phyloP scores from a whole-genome alignment of 2,329 filamentous ascomycete genomes.

The Fusarium liriodendri region DNA sequence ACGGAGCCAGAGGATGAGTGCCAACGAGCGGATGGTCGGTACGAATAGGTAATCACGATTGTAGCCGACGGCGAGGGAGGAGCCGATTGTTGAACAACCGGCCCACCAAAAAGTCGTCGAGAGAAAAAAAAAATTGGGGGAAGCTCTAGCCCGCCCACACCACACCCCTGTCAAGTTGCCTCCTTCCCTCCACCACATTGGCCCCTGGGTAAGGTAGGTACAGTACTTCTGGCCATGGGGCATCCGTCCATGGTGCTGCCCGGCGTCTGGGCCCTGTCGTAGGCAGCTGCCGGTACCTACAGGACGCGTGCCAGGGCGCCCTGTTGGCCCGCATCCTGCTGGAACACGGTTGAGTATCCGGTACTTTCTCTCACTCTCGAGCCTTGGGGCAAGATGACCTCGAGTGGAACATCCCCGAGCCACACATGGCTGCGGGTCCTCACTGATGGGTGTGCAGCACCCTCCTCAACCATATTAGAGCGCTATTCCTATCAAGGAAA shows the following conservation, averaged over 20 bases:
- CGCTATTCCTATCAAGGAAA: conserved; percentile 47
- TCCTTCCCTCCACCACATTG: conserved; percentile 28
- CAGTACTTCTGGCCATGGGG: conserved; percentile 7
- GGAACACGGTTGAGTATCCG: conserved; percentile 37
- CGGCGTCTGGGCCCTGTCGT: conserved; percentile 1
- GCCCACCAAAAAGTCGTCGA: conserved; percentile 49
- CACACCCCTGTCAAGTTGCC: conserved; percentile 35
- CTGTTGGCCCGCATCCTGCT: conserved; percentile 24
- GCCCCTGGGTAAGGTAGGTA: conserved; percentile 23
- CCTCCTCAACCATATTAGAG: conserved; percentile 58
- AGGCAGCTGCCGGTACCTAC: conserved; percentile 37
- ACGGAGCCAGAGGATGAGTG: conserved; percentile 29
- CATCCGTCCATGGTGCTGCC: neutral
- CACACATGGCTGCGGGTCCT: conserved; percentile 43
- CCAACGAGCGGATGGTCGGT: conserved; percentile 36
- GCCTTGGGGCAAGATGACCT: neutral
- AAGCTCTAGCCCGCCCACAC: conserved; percentile 33
- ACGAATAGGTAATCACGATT: conserved; percentile 46
- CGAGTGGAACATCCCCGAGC: conserved; percentile 39
- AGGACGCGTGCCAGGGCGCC: conserved; percentile 23
- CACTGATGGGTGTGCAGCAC: conserved; percentile 42
- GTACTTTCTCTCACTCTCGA: conserved; percentile 36
- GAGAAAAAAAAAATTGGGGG: conserved; percentile 50
- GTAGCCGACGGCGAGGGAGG: conserved; percentile 42
- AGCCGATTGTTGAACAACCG: conserved; percentile 51